Evolutionary conservation across 1,139 yeast species (phyloP), one percentile per base, ranked within the genome.

Genomic region (Pichia sp.): DNA sequence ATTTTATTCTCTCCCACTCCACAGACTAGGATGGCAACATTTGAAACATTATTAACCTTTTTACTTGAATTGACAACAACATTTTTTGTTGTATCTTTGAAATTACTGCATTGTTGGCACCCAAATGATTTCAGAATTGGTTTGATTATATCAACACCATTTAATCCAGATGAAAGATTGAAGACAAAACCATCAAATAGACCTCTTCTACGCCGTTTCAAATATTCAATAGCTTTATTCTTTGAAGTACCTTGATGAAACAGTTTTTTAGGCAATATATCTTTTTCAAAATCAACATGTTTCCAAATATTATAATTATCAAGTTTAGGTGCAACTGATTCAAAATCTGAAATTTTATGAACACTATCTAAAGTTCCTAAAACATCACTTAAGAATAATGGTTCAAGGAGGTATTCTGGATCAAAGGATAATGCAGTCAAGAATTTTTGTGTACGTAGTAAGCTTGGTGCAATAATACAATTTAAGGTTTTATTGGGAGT

Each of bases 361-460:
- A 67, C 67, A 7, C 55, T 58, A 25, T 66, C 68, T 44, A 64
- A 51, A 1, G 63, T 59, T 13, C 67, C 68, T 26, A 78, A 55
- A 0, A 78, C 68, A 40, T 74, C 78, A 15, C 61, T 59, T 23
- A 78, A 55, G 51, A 70, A 77, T n/a, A 62, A 59, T 0, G 82
- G 81, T 49, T 48, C 47, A 2, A 78, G 55, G 18, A 82, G 72
- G 22, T 60, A 57, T 26, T 64, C 59, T n/a, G 69, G 69, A 2
- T 66, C 68, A 8, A 55, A 55, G 2, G 77, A 68, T 48, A 77
- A 56, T 1, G 76, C 68, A 30, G 69, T 64, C 34, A 92, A 71
- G 60, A 90, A 90, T 65, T 92, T 92, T 51, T 85, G 95, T 0
- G 97, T 92, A 55, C 97, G 74, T 57, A 85, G 65, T 13, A 84